Evolutionary conservation across 495 filamentous ascomycete species (phyloP), one percentile per base, ranked within the genome.

Genomic region (Rusavskia elegans): DNA sequence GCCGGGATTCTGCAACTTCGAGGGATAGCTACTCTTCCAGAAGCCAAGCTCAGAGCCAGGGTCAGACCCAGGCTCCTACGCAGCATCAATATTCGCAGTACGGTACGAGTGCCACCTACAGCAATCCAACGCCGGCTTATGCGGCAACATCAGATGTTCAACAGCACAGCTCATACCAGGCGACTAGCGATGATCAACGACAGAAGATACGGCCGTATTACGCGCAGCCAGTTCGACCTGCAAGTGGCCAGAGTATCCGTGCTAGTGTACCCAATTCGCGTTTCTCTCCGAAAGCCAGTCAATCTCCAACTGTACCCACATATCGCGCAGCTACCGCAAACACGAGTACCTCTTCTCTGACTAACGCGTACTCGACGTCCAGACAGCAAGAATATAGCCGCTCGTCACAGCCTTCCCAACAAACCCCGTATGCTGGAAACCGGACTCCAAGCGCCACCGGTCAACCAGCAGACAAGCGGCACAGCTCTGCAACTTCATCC

Each of bases 201-300:
- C 40, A 53, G 20, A 23, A 29, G 13, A 39, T 13, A 20, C 49
- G 45, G 36, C 30, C 51, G 23, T 35, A 54, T 36, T 37, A 51
- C 11, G 30, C 29, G 16, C 54, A 54, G 10, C 17, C 42, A 13
- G 32, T 27, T 38, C 53, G 53, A 17, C 53, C 59, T 8, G 19
- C 48, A 11, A 61, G 56, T 51, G 42, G 53, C 23, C 58, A 55
- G 44, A 55, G 40, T 19, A 11, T 11, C 20, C 40, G 40, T 29
- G 44, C 23, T 42, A 30, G 46, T 49, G 13, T 39, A 40, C 27
- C 44, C 17, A 40, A 25, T 25, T 50, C 57, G n/a, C 41, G 35
- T 2, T 9, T 14, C 1, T 44, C 48, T 5, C 50, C 49, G 29
- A 50, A 56, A 30, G 32, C 29, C 38, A 37, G 17, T 25, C 50